Evolutionary conservation across 345 rosid species (phyloP).

Genomic region (Ceriops zippeliana): DNA sequence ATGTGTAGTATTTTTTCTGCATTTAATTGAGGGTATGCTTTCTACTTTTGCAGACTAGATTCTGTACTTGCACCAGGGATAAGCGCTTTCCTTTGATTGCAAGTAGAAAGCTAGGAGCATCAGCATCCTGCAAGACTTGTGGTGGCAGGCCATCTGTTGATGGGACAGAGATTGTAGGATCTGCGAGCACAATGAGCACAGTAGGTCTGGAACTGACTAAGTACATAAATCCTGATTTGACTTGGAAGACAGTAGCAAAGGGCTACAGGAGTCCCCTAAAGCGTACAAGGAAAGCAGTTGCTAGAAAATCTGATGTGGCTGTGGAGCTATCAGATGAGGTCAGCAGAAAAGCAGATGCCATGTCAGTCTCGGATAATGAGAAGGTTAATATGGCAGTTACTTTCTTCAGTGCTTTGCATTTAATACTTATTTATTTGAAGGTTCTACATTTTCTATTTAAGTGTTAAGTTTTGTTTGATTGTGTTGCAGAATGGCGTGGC

Average conservation of each 20-base stretch:
- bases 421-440: background rate
- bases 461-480: slow-evolving; percentile 12
- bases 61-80: background rate
- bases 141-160: slow-evolving; percentile 22
- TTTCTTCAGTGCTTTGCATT: slow-evolving; percentile 1
- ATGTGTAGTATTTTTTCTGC: no score
- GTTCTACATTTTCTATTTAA: background rate
- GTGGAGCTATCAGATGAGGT: slow-evolving; percentile 24
- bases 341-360: slow-evolving; percentile 13
- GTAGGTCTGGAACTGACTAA: slow-evolving; percentile 39
- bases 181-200: slow-evolving; percentile 38
- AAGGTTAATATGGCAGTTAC: slow-evolving; percentile 33
- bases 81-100: slow-evolving; percentile 4
- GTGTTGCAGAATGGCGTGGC: slow-evolving; percentile 52
- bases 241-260: slow-evolving; percentile 52
- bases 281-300: slow-evolving; percentile 25
- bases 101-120: slow-evolving; percentile 24
- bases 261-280: slow-evolving; percentile 44
- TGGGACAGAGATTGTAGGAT: slow-evolving; percentile 23
- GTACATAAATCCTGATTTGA: slow-evolving; percentile 41
- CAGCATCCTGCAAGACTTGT: slow-evolving; percentile 28
- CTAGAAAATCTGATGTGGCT: slow-evolving; percentile 21
- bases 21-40: slow-evolving; percentile 7
- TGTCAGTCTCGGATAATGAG: slow-evolving; percentile 40
- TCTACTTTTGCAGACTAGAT: slow-evolving; percentile 1